Evolutionary conservation across 2,329 filamentous ascomycete species (phyloP), one percentile per base, ranked within the genome.

Genomic region (Scopulariopsis brevicaulis): DNA sequence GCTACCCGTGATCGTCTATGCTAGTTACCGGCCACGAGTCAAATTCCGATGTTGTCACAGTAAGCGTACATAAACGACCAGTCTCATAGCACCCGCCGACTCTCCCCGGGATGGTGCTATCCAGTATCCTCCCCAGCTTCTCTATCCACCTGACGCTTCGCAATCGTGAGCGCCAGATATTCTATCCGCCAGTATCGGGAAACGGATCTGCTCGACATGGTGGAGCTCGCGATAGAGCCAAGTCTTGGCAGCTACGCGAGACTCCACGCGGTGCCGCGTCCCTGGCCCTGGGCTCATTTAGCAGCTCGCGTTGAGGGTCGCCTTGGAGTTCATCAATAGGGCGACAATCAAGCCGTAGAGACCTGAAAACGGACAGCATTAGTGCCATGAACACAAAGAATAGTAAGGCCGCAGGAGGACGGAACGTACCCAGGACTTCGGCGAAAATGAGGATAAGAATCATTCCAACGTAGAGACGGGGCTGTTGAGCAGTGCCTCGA

Each of bases 391-490:
- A 63, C 55, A 14, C 56, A 56, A 25, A 50, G 50, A 51, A 60
- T 50, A 60, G 53, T 8, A 43, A 22, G 37, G 35, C 15, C 14
- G 22, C 15, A 10, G 11, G 22, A 37, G 40, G 22, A 34, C n/a
- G 25, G 35, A 32, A 79, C 86, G 62, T 80, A 94, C 91, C 92
- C 86, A 96, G 78, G 66, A 96, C 92, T 93, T 96, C 92, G 66
- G 92, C 92, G 82, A 96, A 96, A 93, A 96, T 96, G 77, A 96
- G 90, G 80, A 96, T 96, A 73, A 96, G 76, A 76, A 96, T 96
- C 91, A 96, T 96, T 77, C 92, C 92, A 71, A 96, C 91, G 76
- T 95, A 96, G 65, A 96, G 82, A 72, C 87, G 82, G 62, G 88
- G 87, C 73, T 92, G 88, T 71, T 92, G 88, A 59, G 89, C 88